Evolutionary conservation across 345 rosid species (phyloP).

Genomic region (Dipteronia sinensis): DNA sequence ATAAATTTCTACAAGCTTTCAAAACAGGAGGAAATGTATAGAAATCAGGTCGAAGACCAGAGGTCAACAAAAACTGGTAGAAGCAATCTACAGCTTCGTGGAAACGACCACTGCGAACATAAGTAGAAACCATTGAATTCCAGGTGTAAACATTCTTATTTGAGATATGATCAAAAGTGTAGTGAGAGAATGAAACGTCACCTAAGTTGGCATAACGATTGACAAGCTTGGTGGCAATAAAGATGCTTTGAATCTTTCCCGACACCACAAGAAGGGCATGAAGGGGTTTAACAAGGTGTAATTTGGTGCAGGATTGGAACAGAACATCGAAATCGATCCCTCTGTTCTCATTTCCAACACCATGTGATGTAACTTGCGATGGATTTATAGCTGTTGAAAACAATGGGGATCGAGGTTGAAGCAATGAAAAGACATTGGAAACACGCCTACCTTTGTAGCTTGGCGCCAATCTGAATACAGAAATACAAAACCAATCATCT

Average conservation of each 20-base stretch:
- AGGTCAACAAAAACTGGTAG: constrained; percentile 36
- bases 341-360: constrained; percentile 12
- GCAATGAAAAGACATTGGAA: constrained; percentile 21
- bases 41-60: constrained; percentile 62
- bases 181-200: constrained; percentile 32
- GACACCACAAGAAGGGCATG: constrained; percentile 51
- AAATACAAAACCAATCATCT: not conserved
- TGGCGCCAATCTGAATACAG: constrained; percentile 34
- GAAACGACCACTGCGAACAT: constrained; percentile 36
- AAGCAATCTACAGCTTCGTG: constrained; percentile 47
- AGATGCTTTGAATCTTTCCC: constrained; percentile 28
- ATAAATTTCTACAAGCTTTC: constrained; percentile 51
- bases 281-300: constrained; percentile 37
- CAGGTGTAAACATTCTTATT: constrained; percentile 54
- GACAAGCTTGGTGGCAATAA: constrained; percentile 45
- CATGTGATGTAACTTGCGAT: constrained; percentile 23
- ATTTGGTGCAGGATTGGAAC: constrained; percentile 40
- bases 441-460: constrained; percentile 39
- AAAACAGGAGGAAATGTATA: constrained; percentile 59
- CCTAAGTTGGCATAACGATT: constrained; percentile 47
- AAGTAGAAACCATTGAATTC: constrained; percentile 61
- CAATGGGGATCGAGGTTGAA: constrained; percentile 20
- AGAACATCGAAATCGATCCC: constrained; percentile 36
- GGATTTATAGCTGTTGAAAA: constrained; percentile 35
- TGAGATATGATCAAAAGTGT: constrained; percentile 40